Percentiles rank a stretch among this genome's conserved stretches.
Evolutionary conservation across 2,329 filamentous ascomycete species (phyloP).

Genomic region (Colletotrichum coccodes): DNA sequence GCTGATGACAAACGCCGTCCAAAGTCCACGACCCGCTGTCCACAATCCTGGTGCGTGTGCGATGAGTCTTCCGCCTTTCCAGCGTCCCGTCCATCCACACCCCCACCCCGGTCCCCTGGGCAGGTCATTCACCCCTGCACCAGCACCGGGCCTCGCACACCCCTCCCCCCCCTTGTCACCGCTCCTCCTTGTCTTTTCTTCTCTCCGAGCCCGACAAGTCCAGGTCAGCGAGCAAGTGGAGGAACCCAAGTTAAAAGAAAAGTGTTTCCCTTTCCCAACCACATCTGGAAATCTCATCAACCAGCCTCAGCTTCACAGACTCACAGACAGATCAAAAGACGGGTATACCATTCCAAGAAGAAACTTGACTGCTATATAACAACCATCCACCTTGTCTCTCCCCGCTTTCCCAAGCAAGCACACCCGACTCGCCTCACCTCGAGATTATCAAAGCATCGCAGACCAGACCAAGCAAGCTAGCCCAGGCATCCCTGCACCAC

Average conservation of each 20-base stretch:
- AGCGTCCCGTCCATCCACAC: slow-evolving; percentile 10
- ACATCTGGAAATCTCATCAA: slow-evolving; percentile 6
- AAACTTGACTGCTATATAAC: slow-evolving; percentile 12
- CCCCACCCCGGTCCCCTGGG: not conserved
- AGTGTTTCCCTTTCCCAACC: slow-evolving; percentile 24
- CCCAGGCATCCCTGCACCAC: slow-evolving; percentile 31
- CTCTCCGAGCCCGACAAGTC: slow-evolving; percentile 32
- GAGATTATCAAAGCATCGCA: slow-evolving; percentile 25
- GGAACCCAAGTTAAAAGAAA: slow-evolving; percentile 29
- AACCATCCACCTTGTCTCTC: slow-evolving; percentile 4
- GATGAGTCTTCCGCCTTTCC: slow-evolving; percentile 26
- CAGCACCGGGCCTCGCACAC: slow-evolving; percentile 20
- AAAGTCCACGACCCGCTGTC: slow-evolving; percentile 21
- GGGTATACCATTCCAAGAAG: slow-evolving; percentile 17
- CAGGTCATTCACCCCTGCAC: slow-evolving; percentile 24
- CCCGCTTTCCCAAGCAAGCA: not conserved
- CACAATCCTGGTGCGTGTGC: not conserved
- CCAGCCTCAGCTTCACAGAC: slow-evolving; percentile 19
- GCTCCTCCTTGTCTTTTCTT: slow-evolving; percentile 30
- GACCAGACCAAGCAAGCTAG: slow-evolving; percentile 27
- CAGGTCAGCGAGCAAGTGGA: slow-evolving; percentile 18
- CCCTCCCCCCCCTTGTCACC: slow-evolving; percentile 28
- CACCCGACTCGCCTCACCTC: not conserved
- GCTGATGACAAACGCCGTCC: slow-evolving; percentile 32
- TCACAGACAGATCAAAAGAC: slow-evolving; percentile 18